Evolutionary conservation across 2,329 filamentous ascomycete genomes (phyloP).

Genomic region (Ascochyta fabae): DNA sequence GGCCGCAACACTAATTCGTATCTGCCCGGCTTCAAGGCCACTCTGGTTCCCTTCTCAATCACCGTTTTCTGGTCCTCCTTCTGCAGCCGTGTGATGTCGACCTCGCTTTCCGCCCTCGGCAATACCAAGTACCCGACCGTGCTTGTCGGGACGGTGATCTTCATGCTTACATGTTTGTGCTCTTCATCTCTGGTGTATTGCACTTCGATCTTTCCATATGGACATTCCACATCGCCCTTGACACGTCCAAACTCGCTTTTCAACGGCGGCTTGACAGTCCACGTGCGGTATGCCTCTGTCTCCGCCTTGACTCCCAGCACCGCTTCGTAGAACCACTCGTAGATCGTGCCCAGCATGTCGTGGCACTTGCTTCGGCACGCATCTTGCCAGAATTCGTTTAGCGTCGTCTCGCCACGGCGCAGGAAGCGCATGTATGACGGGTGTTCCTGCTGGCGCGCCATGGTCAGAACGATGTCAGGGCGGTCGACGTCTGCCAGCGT

Average conservation of each 20-base stretch:
- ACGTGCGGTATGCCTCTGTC: constrained; percentile 51
- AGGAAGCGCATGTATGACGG: constrained; percentile 59
- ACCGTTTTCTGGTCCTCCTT: background rate
- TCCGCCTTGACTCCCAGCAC: constrained; percentile 50
- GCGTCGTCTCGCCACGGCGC: constrained; percentile 53
- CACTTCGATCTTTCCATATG: constrained; percentile 48
- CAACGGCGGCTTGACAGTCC: constrained; percentile 50
- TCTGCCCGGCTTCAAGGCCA: constrained; percentile 16
- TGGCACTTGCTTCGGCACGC: constrained; percentile 55
- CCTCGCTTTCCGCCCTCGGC: constrained; percentile 19
- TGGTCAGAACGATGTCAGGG: constrained; percentile 48
- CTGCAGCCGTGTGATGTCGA: constrained; percentile 5
- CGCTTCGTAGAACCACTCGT: constrained; percentile 57
- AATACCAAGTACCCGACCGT: constrained; percentile 26
- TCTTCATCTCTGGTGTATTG: constrained; percentile 20
- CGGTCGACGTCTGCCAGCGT: constrained; percentile 51
- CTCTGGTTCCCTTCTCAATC: constrained; percentile 5
- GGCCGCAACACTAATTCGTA: constrained; percentile 14
- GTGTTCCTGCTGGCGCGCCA: constrained; percentile 57
- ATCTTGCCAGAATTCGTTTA: constrained; percentile 56
- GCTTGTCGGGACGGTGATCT: constrained; percentile 32
- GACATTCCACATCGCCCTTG: constrained; percentile 49
- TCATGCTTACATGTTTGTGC: constrained; percentile 15
- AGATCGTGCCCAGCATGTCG: constrained; percentile 58
- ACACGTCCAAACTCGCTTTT: constrained; percentile 51